Base-by-base conservation (phyloP, 495 filamentous ascomycete species). In the Lichenothelia convexa region DNA sequence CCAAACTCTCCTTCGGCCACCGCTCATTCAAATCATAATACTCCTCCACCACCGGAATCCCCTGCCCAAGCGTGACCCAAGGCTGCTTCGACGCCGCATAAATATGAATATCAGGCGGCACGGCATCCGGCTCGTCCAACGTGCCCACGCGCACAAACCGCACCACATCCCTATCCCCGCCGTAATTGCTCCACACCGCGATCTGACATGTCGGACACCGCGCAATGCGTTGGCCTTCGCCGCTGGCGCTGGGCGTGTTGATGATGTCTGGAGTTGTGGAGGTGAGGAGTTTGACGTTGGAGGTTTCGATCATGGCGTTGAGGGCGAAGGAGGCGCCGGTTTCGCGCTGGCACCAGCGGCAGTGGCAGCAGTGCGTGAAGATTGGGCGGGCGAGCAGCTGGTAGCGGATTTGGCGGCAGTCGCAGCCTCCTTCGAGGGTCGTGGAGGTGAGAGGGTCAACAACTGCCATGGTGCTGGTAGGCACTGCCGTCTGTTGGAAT, bases 251-350 rank as follows among this genome's bases (percentile, higher is more conserved):
- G 13, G 19, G 18, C 5, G 33, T 40, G 36, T 20, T 2, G 11
- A 27, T 33, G 18, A 42, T 11, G 4, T 26, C n/a, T 12, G 35
- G 35, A n/a, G n/a, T n/a, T 11, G 4, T 19, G 13, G 35, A n/a
- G 8, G 19, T 13, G 12, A 37, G 9, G 8, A 13, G n/a, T 23
- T 4, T 23, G 35, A 49, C 22, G 30, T 42, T 23, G 3, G 30
- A 16, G 18, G 35, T 21, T 30, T 52, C 49, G 39, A 52, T 37
- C 6, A 41, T 21, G 22, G 40, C 36, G 42, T 57, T 59, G 40
- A 51, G 32, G 40, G 40, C 53, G 37, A 57, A 56, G 24, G 53
- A 54, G 22, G 41, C 43, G 36, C 56, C 56, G 17, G 53, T 53
- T 41, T 59, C 47, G 26, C 45, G 46, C 34, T 57, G 54, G 47